Conservation (phyloP, 495 filamentous ascomycete species). For the Xylaria palmicola region DNA sequence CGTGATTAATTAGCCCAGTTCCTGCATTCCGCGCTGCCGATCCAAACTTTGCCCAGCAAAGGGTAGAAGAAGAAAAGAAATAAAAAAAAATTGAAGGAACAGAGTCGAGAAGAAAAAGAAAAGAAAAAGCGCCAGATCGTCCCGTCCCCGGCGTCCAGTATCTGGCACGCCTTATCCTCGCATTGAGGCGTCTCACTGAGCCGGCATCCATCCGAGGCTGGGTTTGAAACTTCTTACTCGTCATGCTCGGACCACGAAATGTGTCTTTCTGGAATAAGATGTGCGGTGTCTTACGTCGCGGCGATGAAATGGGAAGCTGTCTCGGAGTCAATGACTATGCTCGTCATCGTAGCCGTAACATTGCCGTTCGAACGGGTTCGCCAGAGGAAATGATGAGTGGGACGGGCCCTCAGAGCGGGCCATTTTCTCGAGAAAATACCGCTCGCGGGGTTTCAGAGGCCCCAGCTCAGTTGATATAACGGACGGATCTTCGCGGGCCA, state of each 20-base stretch:
- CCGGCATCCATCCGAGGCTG: background rate
- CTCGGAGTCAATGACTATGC: background rate
- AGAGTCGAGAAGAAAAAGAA: no score
- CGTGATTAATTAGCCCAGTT: background rate
- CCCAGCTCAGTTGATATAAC: slow-evolving; percentile 4
- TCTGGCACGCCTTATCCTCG: background rate
- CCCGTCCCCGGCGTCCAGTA: background rate
- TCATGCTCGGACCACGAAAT: background rate
- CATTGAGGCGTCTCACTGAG: background rate
- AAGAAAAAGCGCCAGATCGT: background rate
- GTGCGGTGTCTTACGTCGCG: slow-evolving; percentile 1
- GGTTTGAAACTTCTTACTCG: slow-evolving; percentile 1
- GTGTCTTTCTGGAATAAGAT: background rate
- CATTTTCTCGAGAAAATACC: slow-evolving; percentile 5
- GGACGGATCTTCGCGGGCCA: background rate
- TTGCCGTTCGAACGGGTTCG: background rate
- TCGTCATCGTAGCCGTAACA: background rate
- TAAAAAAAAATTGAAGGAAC: no score
- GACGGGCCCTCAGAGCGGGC: slow-evolving; percentile 1
- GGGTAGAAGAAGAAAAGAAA: background rate
- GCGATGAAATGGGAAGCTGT: slow-evolving; percentile 10
- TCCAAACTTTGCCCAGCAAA: background rate
- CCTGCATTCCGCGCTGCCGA: background rate
- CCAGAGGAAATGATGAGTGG: slow-evolving; percentile 1
- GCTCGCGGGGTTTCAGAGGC: background rate